A percentile compares a stretch with the other conserved stretches of the same genome.
These are phyloP conservation scores for Candida boidinii DNA, from an alignment of 805 yeast genomes.

Conservation along the genomic window DNA sequence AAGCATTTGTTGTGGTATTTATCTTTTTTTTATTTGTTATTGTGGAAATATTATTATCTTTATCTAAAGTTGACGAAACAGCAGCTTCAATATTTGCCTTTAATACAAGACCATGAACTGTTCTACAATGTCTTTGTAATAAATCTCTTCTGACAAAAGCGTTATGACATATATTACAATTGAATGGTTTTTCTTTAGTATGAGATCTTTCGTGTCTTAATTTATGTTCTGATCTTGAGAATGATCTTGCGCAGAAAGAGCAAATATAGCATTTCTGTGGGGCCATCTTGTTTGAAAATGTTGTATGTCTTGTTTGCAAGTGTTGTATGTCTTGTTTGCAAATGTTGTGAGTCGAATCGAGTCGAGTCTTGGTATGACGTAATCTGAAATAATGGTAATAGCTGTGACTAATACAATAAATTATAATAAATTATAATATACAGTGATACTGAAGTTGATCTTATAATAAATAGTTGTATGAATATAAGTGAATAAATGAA, in stretches of 20 bases:
- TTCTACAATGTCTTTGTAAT: constrained; percentile 67
- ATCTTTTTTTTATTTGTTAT: neutral
- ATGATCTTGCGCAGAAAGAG: constrained; percentile 71
- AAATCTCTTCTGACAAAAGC: constrained; percentile 74
- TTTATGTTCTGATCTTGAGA: constrained; percentile 72
- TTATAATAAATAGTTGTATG: no score
- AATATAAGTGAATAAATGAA: no score
- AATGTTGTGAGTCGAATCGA: no score
- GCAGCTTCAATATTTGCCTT: constrained; percentile 19
- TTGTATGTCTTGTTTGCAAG: neutral
- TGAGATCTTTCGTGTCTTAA: constrained; percentile 75
- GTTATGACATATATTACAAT: constrained; percentile 59
- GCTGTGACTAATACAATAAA: no score
- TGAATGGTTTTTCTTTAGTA: constrained; percentile 74
- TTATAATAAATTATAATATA: no score
- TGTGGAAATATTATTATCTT: constrained; percentile 3
- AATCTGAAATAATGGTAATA: no score
- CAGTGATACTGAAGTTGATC: no score
- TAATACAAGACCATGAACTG: constrained; percentile 49
- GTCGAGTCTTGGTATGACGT: no score
- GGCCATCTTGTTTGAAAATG: constrained; percentile 1
- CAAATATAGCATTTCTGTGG: constrained; percentile 65
- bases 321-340: neutral
- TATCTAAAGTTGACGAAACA: constrained; percentile 16
- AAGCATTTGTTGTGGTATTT: neutral